Conservation (phyloP, 2,329 filamentous ascomycete species). For the Cordyceps militaris region DNA sequence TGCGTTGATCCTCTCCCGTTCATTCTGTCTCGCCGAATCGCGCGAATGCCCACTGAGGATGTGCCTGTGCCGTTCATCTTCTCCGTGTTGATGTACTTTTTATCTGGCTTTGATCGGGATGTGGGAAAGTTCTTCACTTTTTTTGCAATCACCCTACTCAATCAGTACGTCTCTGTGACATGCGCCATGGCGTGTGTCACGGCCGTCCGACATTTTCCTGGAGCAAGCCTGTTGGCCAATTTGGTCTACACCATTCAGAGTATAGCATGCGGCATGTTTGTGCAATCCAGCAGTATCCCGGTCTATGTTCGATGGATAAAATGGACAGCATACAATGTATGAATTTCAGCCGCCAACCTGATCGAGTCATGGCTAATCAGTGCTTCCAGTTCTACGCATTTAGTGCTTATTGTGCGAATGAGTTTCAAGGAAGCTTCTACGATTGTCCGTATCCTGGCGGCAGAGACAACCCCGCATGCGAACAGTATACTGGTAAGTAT, state of each 20-base stretch:
- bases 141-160: conserved; percentile 59
- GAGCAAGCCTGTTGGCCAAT: conserved; percentile 66
- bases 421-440: conserved; percentile 66
- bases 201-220: conserved; percentile 59
- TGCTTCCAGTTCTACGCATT: conserved; percentile 57
- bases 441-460: conserved; percentile 60
- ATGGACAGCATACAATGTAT: conserved; percentile 53
- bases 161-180: conserved; percentile 67
- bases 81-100: conserved; percentile 68
- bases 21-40: conserved; percentile 61
- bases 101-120: conserved; percentile 63
- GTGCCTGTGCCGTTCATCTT: conserved; percentile 65
- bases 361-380: conserved; percentile 15
- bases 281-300: conserved; percentile 65
- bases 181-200: conserved; percentile 64
- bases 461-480: conserved; percentile 56
- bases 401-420: conserved; percentile 63
- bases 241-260: conserved; percentile 66
- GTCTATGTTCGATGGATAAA: conserved; percentile 76
- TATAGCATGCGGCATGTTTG: conserved; percentile 70
- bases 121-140: conserved; percentile 63
- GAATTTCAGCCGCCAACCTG: conserved; percentile 14
- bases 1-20: conserved; percentile 65
- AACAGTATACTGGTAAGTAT: conserved; percentile 60
- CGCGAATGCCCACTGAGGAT: conserved; percentile 64